phyloP scores from a whole-genome alignment of 1,284 basidiomycete genomes.

The Tylopilus sp. region DNA sequence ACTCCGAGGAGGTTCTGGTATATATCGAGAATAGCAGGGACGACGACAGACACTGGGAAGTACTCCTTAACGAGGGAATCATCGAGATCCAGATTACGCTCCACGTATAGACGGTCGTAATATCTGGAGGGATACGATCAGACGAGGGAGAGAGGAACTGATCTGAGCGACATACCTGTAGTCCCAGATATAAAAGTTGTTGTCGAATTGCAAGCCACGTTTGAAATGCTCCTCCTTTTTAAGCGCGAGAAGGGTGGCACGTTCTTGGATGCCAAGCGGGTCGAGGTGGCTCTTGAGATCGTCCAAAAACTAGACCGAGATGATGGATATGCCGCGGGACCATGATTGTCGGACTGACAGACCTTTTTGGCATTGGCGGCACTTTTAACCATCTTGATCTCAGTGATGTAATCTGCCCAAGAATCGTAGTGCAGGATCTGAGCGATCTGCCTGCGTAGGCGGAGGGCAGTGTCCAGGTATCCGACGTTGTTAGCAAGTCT shows the following conservation, averaged over 20 bases:
- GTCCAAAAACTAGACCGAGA: constrained; percentile 52
- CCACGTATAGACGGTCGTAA: constrained; percentile 70
- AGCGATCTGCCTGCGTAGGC: constrained; percentile 66
- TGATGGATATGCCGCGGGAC: neutral
- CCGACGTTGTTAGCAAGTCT: constrained; percentile 68
- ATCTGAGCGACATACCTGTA: constrained; percentile 36
- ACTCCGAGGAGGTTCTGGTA: constrained; percentile 79
- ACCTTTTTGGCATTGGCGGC: constrained; percentile 50
- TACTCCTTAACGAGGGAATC: constrained; percentile 79
- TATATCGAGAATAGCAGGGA: constrained; percentile 74
- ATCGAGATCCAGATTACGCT: constrained; percentile 64
- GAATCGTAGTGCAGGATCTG: constrained; percentile 67
- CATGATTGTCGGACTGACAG: constrained; percentile 15
- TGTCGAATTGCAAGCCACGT: constrained; percentile 58
- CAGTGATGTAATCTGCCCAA: constrained; percentile 79
- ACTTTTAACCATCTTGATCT: constrained; percentile 81
- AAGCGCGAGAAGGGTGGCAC: constrained; percentile 59
- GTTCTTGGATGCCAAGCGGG: constrained; percentile 67
- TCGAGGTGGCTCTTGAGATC: constrained; percentile 70
- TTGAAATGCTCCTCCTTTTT: constrained; percentile 68
- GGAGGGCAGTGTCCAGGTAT: constrained; percentile 60
- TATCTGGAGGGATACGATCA: constrained; percentile 36
- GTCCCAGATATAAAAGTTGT: constrained; percentile 69
- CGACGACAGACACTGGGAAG: constrained; percentile 78
- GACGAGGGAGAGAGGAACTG: neutral